Conservation (phyloP, 2,329 filamentous ascomycete genomes). For the Fusarium penzigii region DNA sequence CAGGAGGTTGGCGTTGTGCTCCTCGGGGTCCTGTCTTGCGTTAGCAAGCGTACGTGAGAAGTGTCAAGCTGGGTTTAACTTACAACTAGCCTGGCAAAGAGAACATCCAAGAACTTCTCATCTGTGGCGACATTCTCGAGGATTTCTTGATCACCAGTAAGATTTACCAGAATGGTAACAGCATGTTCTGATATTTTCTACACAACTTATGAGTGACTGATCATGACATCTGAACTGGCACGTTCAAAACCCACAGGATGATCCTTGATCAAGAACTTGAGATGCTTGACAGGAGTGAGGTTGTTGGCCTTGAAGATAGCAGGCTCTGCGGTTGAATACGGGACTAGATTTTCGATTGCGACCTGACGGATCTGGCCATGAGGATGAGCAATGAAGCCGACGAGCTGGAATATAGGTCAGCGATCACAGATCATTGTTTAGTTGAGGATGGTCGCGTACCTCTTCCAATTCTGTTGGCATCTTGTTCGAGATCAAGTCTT, state of each 20-base stretch:
- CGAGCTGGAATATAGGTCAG: constrained; percentile 59
- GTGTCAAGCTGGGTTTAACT: constrained; percentile 33
- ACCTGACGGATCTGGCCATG: constrained; percentile 88
- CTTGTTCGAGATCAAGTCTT: constrained; percentile 5
- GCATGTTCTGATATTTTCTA: constrained; percentile 92
- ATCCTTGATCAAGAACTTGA: constrained; percentile 85
- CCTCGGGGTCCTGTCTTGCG: constrained; percentile 61
- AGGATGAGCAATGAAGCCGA: constrained; percentile 89
- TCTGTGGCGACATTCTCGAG: constrained; percentile 73
- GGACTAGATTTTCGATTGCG: constrained; percentile 83
- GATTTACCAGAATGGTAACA: constrained; percentile 85
- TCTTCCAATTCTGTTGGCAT: constrained; percentile 81
- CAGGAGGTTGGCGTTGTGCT: constrained; percentile 80
- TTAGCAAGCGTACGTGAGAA: constrained; percentile 1
- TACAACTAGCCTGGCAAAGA: constrained; percentile 75
- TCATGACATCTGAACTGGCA: no score
- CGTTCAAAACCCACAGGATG: constrained; percentile 62
- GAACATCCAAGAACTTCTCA: constrained; percentile 74
- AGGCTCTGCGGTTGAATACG: constrained; percentile 73
- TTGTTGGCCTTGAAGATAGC: constrained; percentile 81
- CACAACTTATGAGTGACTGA: constrained; percentile 5
- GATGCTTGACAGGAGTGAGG: constrained; percentile 76
- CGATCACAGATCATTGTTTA: background rate
- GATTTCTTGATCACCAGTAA: constrained; percentile 75
- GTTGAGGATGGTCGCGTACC: constrained; percentile 43